Conservation (phyloP, 2,329 filamentous ascomycete species). For the Alternaria hordeiaustralica region DNA sequence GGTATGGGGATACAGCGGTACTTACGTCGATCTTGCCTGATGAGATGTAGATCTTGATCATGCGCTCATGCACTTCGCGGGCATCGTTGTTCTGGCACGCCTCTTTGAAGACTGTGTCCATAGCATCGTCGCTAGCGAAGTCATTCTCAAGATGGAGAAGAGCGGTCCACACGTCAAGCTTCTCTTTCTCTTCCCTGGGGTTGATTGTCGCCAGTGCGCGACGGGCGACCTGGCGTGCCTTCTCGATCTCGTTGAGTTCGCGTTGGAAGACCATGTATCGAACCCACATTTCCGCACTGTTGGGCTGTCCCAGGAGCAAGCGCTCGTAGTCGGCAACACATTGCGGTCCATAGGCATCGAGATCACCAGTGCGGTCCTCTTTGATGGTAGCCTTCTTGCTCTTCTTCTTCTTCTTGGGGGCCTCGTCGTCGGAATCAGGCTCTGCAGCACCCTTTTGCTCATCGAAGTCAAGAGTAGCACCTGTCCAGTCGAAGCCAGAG, state of each 20-base stretch:
- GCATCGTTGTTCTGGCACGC: conserved; percentile 94
- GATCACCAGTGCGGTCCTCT: conserved; percentile 87
- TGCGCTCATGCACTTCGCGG: conserved; percentile 84
- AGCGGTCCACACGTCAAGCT: conserved; percentile 94
- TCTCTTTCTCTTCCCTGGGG: conserved; percentile 88
- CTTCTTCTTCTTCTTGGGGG: conserved; percentile 70
- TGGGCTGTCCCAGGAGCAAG: conserved; percentile 86
- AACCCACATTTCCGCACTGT: conserved; percentile 93
- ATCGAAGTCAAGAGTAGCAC: conserved; percentile 60
- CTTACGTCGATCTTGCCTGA: conserved; percentile 83
- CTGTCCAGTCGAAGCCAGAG: conserved; percentile 88
- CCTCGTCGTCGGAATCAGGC: conserved; percentile 60
- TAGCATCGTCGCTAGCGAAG: conserved; percentile 81
- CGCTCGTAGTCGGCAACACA: conserved; percentile 93
- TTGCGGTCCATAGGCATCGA: conserved; percentile 87
- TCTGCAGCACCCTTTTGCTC: conserved; percentile 63
- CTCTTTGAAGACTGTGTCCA: conserved; percentile 87
- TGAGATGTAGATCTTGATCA: conserved; percentile 94
- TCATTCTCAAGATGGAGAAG: conserved; percentile 92
- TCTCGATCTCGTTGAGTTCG: conserved; percentile 85
- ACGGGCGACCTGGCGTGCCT: conserved; percentile 87
- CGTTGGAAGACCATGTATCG: conserved; percentile 99
- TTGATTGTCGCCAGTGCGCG: conserved; percentile 90
- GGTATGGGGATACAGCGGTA: conserved; percentile 9
- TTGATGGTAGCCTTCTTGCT: conserved; percentile 77